Evolutionary conservation across 164 flowering plant species (phyloP), one percentile per base, ranked within the genome.

Genomic region (Nymphaea thermarum): DNA sequence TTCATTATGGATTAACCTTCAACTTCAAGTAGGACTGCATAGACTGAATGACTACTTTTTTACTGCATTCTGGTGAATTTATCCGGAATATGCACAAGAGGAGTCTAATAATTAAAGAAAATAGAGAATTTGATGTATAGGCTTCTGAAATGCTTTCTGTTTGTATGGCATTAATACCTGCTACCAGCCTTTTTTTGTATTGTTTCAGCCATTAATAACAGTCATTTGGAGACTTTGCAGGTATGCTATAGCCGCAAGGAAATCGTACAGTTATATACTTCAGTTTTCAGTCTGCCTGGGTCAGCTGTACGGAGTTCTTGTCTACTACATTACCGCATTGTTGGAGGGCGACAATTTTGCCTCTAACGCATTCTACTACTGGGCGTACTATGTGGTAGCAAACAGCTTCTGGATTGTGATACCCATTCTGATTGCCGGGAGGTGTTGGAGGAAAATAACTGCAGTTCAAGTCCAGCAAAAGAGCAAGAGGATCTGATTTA

Each of bases 331-430:
- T 41, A 87, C 97, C 11, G 69, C 97, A 18, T 42, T 5, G 68
- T 71, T 93, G 83, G 93, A 93, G 4, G 98, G 98, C 3, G 98
- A 93, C 68, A 74, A 91, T 67, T 93, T 87, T 70, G 81, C 98
- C 18, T 44, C 83, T 10, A 85, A 77, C 76, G 15, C 80, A 7
- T 83, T 51, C 17, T 78, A 89, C 71, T 91, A 91, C 77, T 86
- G 85, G 72, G 80, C 82, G 5, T 91, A 93, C 78, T 93, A 87
- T 57, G 63, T 91, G 61, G 75, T 70, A 4, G 85, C 89, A 43
- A 91, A 93, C 77, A 63, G 80, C 66, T 83, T 76, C 45, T 93
- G 98, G 98, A 61, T 87, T 66, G 71, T 86, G 53, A 88, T 93
- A 59, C 98, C 98, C 2, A 62, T 80, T 15, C 82, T 87, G 71